Percentiles rank a stretch among this genome's conserved stretches.
phyloP scores from a whole-genome alignment of 495 filamentous ascomycete species.

The Jackrogersella minutella region DNA sequence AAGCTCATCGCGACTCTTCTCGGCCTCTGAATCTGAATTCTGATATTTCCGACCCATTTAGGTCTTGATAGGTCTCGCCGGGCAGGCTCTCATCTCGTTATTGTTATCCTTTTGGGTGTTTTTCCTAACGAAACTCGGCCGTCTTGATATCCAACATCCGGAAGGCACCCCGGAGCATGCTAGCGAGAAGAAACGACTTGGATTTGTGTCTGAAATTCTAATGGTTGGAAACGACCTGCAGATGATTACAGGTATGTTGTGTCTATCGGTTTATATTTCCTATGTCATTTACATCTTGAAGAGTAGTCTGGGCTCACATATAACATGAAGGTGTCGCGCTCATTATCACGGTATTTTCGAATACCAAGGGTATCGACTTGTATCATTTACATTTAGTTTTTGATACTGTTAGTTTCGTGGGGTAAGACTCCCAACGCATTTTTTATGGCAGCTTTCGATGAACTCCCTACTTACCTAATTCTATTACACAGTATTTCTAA shows the following conservation, averaged over 20 bases:
- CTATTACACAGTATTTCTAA: constrained; percentile 41
- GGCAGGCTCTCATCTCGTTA: constrained; percentile 46
- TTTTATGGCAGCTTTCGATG: not conserved
- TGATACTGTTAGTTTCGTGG: constrained; percentile 50
- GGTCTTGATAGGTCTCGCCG: constrained; percentile 48
- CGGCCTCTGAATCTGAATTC: constrained; percentile 7
- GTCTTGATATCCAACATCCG: constrained; percentile 38
- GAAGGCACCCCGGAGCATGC: constrained; percentile 42
- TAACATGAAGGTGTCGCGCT: constrained; percentile 32
- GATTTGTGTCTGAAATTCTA: constrained; percentile 48
- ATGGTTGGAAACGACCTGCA: constrained; percentile 52
- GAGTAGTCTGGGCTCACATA: constrained; percentile 1
- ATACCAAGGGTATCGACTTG: constrained; percentile 38
- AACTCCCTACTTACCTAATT: constrained; percentile 2
- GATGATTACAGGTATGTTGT: constrained; percentile 37
- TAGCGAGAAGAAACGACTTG: constrained; percentile 46
- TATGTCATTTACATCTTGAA: not conserved
- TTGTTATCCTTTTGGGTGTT: constrained; percentile 50
- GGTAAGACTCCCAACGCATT: constrained; percentile 20
- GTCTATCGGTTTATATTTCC: not conserved
- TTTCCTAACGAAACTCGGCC: constrained; percentile 54
- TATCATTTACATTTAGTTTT: constrained; percentile 50
- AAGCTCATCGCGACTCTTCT: constrained; percentile 20
- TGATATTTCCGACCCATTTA: constrained; percentile 12
- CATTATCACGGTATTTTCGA: constrained; percentile 43